Percentiles rank a stretch among this genome's conserved stretches.
Evolutionary conservation across 148 eudicot species (phyloP).

Genomic region (Fagopyrum esculentum): DNA sequence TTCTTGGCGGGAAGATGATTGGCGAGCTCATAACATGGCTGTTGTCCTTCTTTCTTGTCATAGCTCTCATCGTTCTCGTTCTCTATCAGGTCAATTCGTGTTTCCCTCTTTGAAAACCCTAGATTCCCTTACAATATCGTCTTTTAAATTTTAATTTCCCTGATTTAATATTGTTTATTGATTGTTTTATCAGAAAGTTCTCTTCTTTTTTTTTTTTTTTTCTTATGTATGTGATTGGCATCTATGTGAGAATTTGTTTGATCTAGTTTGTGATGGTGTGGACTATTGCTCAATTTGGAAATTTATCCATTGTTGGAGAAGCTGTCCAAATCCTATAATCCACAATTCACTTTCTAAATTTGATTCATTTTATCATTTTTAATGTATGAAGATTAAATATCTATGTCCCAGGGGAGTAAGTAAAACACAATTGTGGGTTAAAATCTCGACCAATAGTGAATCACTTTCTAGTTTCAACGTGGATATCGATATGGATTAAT

Average conservation of each 20-base stretch:
- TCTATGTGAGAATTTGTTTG: not conserved
- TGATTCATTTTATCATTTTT: not conserved
- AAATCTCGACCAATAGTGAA: not conserved
- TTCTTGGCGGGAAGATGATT: slow-evolving; percentile 24
- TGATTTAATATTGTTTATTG: not conserved
- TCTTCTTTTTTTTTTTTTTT: not conserved
- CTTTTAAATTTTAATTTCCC: not conserved
- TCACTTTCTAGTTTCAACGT: not conserved
- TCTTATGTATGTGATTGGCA: not conserved
- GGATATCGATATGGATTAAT: not conserved
- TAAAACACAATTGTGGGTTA: not conserved
- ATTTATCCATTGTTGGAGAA: not conserved
- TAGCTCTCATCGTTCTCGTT: slow-evolving; percentile 53
- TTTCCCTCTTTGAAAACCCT: slow-evolving; percentile 9
- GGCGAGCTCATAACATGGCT: slow-evolving; percentile 64
- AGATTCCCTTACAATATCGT: not conserved
- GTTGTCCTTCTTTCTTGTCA: slow-evolving; percentile 63
- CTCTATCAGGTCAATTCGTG: slow-evolving; percentile 51
- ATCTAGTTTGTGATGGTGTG: not conserved
- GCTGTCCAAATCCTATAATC: not conserved
- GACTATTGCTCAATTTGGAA: not conserved
- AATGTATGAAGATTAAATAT: too few relatives aligned
- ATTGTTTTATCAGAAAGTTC: not conserved
- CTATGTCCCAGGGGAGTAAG: not conserved
- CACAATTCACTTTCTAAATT: not conserved